Evolutionary conservation across 805 yeast species (phyloP).

Genomic region (Ogataea wickerhamii): DNA sequence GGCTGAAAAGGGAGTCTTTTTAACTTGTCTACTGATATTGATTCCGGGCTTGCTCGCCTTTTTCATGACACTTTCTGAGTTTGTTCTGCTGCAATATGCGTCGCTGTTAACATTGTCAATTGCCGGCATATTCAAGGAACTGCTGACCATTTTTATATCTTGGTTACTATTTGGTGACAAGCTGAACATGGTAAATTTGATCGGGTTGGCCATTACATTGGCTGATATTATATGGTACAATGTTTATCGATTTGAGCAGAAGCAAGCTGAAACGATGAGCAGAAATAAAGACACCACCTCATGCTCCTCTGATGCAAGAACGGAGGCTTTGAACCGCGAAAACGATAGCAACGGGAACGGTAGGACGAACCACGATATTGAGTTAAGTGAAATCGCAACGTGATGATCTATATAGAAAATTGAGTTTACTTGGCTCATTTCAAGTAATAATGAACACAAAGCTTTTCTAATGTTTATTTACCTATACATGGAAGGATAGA

Average conservation of each 20-base stretch:
- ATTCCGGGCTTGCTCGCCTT: slow-evolving; percentile 88
- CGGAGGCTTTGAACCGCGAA: not conserved
- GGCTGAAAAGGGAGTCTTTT: slow-evolving; percentile 52
- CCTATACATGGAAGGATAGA: too few species aligned
- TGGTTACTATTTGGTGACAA: slow-evolving; percentile 74
- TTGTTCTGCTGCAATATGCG: slow-evolving; percentile 74
- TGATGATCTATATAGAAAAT: slow-evolving; percentile 2
- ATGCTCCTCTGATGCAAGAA: slow-evolving; percentile 5
- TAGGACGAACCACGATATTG: slow-evolving; percentile 12
- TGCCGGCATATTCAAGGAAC: slow-evolving; percentile 91
- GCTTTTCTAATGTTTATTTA: too few species aligned
- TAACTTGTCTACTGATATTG: slow-evolving; percentile 56
- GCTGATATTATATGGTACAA: slow-evolving; percentile 83
- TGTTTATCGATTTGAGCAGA: slow-evolving; percentile 48
- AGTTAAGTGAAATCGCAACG: slow-evolving; percentile 12
- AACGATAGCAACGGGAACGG: slow-evolving; percentile 3
- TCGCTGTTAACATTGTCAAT: slow-evolving; percentile 82
- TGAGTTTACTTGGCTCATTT: too few species aligned
- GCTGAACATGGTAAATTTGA: slow-evolving; percentile 59
- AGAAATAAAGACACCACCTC: slow-evolving; percentile 12
- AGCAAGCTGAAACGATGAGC: slow-evolving; percentile 7
- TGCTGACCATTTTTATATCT: slow-evolving; percentile 69
- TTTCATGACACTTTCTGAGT: slow-evolving; percentile 85
- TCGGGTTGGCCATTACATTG: slow-evolving; percentile 75
- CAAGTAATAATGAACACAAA: too few species aligned